Base-by-base conservation (phyloP, 2,329 filamentous ascomycete species). In the Fusarium nematophilum region DNA sequence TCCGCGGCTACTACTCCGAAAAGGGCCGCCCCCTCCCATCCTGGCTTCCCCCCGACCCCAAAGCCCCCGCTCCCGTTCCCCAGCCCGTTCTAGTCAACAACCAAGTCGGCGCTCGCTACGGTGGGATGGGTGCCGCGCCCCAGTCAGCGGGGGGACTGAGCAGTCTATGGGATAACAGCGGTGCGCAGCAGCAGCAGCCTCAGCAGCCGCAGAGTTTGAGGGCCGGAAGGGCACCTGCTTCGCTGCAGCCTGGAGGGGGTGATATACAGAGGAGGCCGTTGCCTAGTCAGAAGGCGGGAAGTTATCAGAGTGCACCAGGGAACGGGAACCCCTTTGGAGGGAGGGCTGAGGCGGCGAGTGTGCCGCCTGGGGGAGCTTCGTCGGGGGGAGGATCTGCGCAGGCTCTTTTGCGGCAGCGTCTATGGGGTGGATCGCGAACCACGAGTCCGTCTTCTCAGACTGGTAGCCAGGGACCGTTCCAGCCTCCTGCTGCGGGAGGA, bases 31-130 rank as follows among this genome's bases (percentile, higher is more conserved):
- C 87, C 2, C 90, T 93, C 61, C 95, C 95, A 1, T 78, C 82
- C 66, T 98, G 95, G 94, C 88, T 98, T 7, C 92, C 93, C 7
- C 89, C 91, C 6, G 92, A 97, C 74, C 93, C 92, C n/a, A 94
- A 92, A 76, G 75, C 73, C 9, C 54, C 69, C 38, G 86, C 85
- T 4, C 86, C 83, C 30, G 80, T 84, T 27, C 75, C 78, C 40
- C 79, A 83, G 62, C 74, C 85, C 53, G 73, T 86, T 59, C 81
- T 85, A 75, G 77, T 83, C 62, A 75, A 83, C 73, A 72, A 77
- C 59, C 75, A 79, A 71, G 77, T 85, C 69, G 79, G 81, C 69
- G 75, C 83, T 64, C 80, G 82, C 69, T 85, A 87, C 75, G 83
- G 83, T 61, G 78, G 78, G 5, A 67, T 79, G 27, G 40, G 59